A percentile compares a stretch with the other conserved stretches of the same genome.
Evolutionary conservation across 2,329 filamentous ascomycete species (phyloP).

Genomic region (Alternaria consortialis): DNA sequence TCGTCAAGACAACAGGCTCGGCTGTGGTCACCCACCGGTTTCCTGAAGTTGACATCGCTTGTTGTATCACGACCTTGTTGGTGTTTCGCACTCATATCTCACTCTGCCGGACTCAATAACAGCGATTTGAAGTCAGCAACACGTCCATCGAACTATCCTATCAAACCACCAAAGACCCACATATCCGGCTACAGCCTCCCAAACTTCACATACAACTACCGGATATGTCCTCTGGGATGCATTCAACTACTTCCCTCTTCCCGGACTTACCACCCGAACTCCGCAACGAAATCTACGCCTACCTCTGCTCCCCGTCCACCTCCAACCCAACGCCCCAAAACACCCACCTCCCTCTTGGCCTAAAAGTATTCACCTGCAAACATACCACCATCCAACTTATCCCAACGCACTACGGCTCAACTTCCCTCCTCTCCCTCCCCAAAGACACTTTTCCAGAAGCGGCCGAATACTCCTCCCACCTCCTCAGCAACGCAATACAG

Average conservation of each 20-base stretch:
- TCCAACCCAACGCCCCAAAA: conserved; percentile 11
- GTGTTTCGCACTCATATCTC: not conserved
- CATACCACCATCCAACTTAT: conserved; percentile 36
- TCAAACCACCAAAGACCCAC: not conserved
- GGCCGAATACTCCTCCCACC: conserved; percentile 35
- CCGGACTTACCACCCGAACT: conserved; percentile 42
- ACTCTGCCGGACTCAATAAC: not conserved
- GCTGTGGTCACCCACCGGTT: conserved; percentile 22
- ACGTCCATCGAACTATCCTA: not conserved
- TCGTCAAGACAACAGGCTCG: conserved; percentile 6
- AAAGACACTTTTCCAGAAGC: conserved; percentile 33
- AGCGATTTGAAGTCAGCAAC: not conserved
- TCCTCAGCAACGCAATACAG: conserved; percentile 30
- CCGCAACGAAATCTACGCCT: conserved; percentile 41
- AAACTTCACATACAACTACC: not conserved
- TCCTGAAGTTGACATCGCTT: not conserved
- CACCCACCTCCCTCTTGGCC: conserved; percentile 27
- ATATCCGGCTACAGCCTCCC: not conserved
- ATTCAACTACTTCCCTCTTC: conserved; percentile 26
- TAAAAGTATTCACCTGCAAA: conserved; percentile 36
- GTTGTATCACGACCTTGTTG: not conserved
- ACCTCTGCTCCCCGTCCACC: conserved; percentile 21
- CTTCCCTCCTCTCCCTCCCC: conserved; percentile 32
- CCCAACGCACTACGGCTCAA: conserved; percentile 35
- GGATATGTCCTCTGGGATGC: conserved; percentile 6